Evolutionary conservation across 2,329 filamentous ascomycete genomes (phyloP), one percentile per base, ranked within the genome.

Genomic region (Pseudogymnoascus sp.): DNA sequence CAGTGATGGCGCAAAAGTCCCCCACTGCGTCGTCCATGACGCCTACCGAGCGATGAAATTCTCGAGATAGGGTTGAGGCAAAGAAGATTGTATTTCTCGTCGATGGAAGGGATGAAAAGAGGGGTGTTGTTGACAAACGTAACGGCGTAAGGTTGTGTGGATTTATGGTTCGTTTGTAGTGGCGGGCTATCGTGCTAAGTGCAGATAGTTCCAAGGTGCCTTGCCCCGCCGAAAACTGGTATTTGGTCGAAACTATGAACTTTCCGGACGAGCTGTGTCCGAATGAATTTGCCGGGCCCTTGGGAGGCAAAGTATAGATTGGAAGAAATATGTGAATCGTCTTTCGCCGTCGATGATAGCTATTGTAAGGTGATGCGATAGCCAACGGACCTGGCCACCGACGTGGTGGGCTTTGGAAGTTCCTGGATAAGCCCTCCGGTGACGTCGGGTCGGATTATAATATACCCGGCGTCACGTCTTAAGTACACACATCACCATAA

Each of bases 1-100:
- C 88, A 40, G 94, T 97, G 74, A 99, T 89, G 76, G 83, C 81
- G 71, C 86, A 85, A 74, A 99, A 97, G 71, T 86, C 85, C 67
- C 84, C 83, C 69, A 97, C 84, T 65, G 79, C 76, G 63, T 87
- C 84, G 69, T 89, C 88, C 86, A 90, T 90, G 67, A 64, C 72
- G 68, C 47, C 14, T 31, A 11, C 14, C 47, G 18, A 53, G n/a
- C 25, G 25, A 53, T 53, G 25, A 12, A 53, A 53, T 31, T 53
- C 25, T 16, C 25, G 47, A 25, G 7, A 18, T 53, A n/a, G 14
- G 31, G 47, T 53, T 16, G 47, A 6, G 14, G 25, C 14, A 53
- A 31, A 53, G 25, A 16, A 16, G 14, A n/a, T 31, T n/a, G 12
- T 31, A 31, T 53, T 53, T 11, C 47, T 31, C 16, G 47, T 53